Evolutionary conservation across 495 filamentous ascomycete species (phyloP), one percentile per base, ranked within the genome.

Genomic region (Trichoderma erinaceum): DNA sequence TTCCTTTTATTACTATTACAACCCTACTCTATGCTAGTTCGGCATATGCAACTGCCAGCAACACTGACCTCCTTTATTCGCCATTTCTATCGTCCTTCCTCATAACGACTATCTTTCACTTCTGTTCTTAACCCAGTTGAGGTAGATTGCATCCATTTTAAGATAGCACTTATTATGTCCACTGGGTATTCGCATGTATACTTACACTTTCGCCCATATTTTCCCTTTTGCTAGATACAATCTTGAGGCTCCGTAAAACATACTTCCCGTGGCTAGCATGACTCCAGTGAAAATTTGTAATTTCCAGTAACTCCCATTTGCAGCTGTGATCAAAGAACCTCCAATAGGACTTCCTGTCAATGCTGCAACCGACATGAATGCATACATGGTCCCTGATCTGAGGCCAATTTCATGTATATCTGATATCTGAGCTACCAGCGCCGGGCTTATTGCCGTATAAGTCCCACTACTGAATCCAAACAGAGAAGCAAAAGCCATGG

Each of bases 401-500:
- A 52, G 48, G n/a, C 48, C 48, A 23, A 52, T 52, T 6, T 52
- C 21, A 21, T 21, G 48, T 52, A 52, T 52, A 23, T 52, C 48
- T 11, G 48, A 52, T 52, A 52, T 52, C 21, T 52, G 48, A 11
- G 48, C 48, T n/a, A 52, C 48, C 8, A 52, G n/a, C 5, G 48
- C 48, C 1, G 48, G 48, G 10, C 48, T 52, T 23, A 52, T 52
- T 11, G 48, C 48, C n/a, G 48, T 52, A 52, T 52, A 52, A 21
- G 48, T 52, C 10, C 48, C 48, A 10, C 18, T 52, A 18, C 48
- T 52, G 4, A 93, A 90, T 1, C 91, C 91, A 74, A 89, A 93
- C 0, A 92, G 71, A 0, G 83, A 83, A 4, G 85, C 82, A 77
- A 89, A 92, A 18, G 86, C 75, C 66, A 94, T 88, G 52, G 85